Percentiles rank a stretch among this genome's conserved stretches.
Evolutionary conservation across 2,329 filamentous ascomycete species (phyloP).

Genomic region (Davidsoniella virescens): DNA sequence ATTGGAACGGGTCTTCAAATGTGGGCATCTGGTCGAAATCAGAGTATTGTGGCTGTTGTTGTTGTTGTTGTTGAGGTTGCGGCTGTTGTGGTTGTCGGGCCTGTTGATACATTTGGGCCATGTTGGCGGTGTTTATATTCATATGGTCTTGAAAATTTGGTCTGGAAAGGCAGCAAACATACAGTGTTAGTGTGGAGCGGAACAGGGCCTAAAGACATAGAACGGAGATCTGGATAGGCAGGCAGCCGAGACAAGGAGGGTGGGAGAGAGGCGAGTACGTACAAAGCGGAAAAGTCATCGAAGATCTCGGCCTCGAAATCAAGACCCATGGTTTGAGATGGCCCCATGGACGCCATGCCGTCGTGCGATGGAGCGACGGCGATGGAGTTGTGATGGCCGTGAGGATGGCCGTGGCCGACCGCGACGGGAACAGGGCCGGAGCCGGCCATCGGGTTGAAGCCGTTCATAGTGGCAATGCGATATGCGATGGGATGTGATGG

Average conservation of each 20-base stretch:
- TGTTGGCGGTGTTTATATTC: background rate
- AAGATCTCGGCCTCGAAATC: slow-evolving; percentile 6
- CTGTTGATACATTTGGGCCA: background rate
- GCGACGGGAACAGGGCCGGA: slow-evolving; percentile 1
- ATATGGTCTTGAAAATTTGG: background rate
- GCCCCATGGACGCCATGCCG: background rate
- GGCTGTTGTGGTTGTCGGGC: background rate
- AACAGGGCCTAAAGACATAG: no score
- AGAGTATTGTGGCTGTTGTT: background rate
- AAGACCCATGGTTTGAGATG: background rate
- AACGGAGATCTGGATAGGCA: background rate
- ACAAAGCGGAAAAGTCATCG: slow-evolving; percentile 5
- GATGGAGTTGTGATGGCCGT: background rate
- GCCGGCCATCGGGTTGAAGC: slow-evolving; percentile 6
- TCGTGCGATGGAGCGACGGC: slow-evolving; percentile 1
- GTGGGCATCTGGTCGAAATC: slow-evolving; percentile 16
- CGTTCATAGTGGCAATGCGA: slow-evolving; percentile 4
- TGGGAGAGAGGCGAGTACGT: background rate
- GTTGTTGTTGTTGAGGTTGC: background rate
- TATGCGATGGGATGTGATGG: background rate
- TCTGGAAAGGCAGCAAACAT: background rate
- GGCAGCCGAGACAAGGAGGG: no score
- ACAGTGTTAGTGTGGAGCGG: background rate
- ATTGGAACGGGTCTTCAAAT: slow-evolving; percentile 50
- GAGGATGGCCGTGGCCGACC: background rate